phyloP scores from a whole-genome alignment of 768 basidiomycete genomes.

The Auricularia cornea region DNA sequence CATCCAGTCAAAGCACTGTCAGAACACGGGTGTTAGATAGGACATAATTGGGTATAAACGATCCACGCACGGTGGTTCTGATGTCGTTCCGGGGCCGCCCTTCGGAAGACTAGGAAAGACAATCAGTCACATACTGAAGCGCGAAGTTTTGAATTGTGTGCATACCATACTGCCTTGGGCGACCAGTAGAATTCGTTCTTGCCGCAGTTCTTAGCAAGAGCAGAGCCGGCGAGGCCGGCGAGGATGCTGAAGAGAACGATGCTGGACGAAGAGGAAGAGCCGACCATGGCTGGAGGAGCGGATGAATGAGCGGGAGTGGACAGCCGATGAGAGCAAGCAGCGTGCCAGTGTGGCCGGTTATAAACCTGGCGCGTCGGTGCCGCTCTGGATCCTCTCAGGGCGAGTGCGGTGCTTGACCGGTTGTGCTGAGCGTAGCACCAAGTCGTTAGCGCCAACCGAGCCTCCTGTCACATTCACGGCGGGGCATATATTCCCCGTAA shows the following conservation, averaged over 20 bases:
- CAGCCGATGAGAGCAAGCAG: not conserved
- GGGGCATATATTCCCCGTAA: no score
- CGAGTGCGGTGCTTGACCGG: no score
- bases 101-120: not conserved
- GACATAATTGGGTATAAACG: not conserved
- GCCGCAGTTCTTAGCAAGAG: not conserved
- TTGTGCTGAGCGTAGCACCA: no score
- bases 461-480: no score
- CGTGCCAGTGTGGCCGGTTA: not conserved
- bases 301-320: not conserved
- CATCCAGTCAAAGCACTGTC: not conserved
- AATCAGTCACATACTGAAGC: not conserved
- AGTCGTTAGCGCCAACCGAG: no score
- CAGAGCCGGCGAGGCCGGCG: not conserved
- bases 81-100: not conserved
- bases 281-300: not conserved
- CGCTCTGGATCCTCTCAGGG: no score
- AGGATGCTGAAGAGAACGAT: not conserved
- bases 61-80: not conserved
- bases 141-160: not conserved
- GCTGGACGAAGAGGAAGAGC: not conserved
- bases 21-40: not conserved
- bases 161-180: not conserved
- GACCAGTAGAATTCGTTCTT: not conserved
- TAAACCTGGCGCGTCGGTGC: not conserved